Conservation (phyloP, 2,329 filamentous ascomycete species). For the Lecanicillium sp. region DNA sequence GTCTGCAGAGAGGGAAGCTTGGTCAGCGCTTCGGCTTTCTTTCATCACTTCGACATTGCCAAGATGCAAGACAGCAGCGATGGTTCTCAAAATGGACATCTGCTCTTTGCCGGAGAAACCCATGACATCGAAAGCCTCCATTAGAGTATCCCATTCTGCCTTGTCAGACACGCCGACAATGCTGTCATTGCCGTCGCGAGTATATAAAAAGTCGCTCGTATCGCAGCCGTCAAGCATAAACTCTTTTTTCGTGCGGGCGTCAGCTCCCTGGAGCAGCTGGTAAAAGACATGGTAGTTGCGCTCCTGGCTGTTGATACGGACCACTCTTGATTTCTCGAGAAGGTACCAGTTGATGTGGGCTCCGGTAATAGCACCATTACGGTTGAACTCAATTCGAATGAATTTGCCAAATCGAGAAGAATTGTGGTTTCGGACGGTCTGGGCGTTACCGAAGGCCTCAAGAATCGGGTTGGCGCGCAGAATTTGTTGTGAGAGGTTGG, state of each 20-base stretch:
- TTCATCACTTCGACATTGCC: conserved; percentile 88
- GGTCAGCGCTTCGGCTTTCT: conserved; percentile 84
- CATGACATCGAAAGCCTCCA: conserved; percentile 94
- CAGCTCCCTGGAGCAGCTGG: conserved; percentile 82
- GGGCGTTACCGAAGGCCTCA: conserved; percentile 96
- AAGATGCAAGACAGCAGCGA: conserved; percentile 87
- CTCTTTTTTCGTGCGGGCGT: conserved; percentile 63
- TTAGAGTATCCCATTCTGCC: conserved; percentile 82
- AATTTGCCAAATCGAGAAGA: conserved; percentile 98
- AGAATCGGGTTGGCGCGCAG: conserved; percentile 93
- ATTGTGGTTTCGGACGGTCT: conserved; percentile 97
- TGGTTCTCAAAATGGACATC: conserved; percentile 71
- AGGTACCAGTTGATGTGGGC: conserved; percentile 99
- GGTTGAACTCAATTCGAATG: conserved; percentile 91
- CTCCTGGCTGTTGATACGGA: conserved; percentile 79
- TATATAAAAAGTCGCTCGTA: conserved; percentile 87
- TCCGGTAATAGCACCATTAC: conserved; percentile 82
- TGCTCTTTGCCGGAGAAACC: conserved; percentile 85
- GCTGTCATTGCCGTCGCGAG: conserved; percentile 80
- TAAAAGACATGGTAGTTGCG: conserved; percentile 98
- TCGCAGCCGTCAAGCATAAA: conserved; percentile 70
- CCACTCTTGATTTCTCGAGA: conserved; percentile 94
- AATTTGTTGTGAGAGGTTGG: conserved; percentile 93
- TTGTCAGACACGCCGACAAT: conserved; percentile 85
- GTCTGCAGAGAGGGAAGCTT: conserved; percentile 74